Percentiles rank a stretch among this genome's conserved stretches.
phyloP scores from a whole-genome alignment of 805 yeast genomes.

The Blastobotrys chiropterorum region DNA sequence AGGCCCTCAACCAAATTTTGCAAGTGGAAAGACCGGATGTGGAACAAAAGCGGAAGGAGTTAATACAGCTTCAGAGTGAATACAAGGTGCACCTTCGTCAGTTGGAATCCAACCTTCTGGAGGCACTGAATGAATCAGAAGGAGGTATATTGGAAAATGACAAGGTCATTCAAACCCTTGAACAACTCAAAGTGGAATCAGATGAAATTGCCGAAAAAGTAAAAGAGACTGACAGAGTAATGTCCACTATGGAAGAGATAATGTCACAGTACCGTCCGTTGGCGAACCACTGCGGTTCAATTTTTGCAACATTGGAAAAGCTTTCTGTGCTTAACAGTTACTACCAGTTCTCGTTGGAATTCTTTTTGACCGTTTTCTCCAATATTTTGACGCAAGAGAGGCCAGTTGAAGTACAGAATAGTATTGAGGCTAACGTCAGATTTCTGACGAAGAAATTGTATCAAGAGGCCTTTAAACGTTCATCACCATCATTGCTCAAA shows the following conservation, averaged over 20 bases:
- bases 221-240: conserved; percentile 46
- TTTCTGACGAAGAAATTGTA: conserved; percentile 38
- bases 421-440: conserved; percentile 21
- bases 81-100: conserved; percentile 47
- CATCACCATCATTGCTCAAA: conserved; percentile 43
- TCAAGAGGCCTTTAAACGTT: conserved; percentile 38
- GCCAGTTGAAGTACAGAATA: neutral
- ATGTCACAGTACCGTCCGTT: conserved; percentile 45
- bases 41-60: conserved; percentile 48
- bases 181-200: conserved; percentile 59
- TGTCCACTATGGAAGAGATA: conserved; percentile 47
- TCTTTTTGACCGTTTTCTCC: conserved; percentile 34
- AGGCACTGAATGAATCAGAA: conserved; percentile 48
- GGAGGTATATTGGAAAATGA: conserved; percentile 68
- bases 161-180: conserved; percentile 52
- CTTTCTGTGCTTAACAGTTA: conserved; percentile 41
- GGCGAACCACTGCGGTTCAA: conserved; percentile 47
- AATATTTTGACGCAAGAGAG: neutral
- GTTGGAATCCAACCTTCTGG: conserved; percentile 55
- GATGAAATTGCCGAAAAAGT: conserved; percentile 46
- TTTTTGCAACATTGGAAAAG: conserved; percentile 44
- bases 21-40: conserved; percentile 57
- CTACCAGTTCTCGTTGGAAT: conserved; percentile 54
- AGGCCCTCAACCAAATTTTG: conserved; percentile 53
- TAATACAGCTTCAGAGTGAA: conserved; percentile 52